Conservation (phyloP, 129 eudicot genomes). For the Ambrosia trifida region DNA sequence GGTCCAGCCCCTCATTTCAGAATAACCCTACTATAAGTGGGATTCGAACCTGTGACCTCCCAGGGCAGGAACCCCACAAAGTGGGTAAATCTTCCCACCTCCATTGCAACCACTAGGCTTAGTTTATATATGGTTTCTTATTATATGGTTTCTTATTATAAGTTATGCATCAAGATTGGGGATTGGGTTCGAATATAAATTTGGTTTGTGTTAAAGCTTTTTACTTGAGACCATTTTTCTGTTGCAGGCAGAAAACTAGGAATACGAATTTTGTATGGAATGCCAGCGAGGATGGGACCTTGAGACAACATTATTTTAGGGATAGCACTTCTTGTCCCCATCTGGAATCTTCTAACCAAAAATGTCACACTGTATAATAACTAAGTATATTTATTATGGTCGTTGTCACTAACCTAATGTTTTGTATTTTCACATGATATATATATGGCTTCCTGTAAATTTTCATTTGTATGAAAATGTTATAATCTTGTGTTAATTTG, state of each 20-base stretch:
- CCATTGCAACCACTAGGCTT: no score
- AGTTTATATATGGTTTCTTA: no score
- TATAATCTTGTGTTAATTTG: neutral
- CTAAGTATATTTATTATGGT: constrained; percentile 43
- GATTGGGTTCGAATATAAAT: neutral
- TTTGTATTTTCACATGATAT: neutral
- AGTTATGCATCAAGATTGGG: neutral
- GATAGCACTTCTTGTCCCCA: constrained; percentile 86
- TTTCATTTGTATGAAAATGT: neutral
- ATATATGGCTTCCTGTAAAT: neutral
- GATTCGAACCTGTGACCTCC: no score
- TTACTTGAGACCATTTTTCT: neutral
- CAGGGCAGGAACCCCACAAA: no score
- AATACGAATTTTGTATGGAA: constrained; percentile 94
- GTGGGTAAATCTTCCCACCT: no score
- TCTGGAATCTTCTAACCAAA: constrained; percentile 66
- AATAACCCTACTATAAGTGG: no score
- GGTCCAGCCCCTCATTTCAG: no score
- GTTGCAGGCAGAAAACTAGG: constrained; percentile 80
- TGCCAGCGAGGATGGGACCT: constrained; percentile 94
- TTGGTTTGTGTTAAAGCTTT: constrained; percentile 1
- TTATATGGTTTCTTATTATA: neutral
- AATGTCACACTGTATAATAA: constrained; percentile 66
- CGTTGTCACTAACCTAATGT: neutral
- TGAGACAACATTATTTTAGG: constrained; percentile 90